These are phyloP conservation scores for Pichia pseudocactophila DNA, from an alignment of 805 yeast species.

Conservation along the genomic window DNA sequence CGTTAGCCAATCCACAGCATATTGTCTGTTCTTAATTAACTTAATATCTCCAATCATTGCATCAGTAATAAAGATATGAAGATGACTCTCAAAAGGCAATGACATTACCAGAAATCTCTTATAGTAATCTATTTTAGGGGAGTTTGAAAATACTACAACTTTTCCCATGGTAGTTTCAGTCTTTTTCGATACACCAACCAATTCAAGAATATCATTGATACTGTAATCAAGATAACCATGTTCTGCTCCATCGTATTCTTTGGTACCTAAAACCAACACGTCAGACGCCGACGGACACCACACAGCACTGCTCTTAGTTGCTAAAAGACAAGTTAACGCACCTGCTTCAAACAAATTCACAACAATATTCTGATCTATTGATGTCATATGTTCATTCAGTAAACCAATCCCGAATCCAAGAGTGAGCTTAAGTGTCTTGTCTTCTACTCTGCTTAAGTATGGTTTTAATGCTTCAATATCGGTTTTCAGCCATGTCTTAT, in stretches of 20 bases:
- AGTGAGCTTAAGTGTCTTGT: slow-evolving; percentile 35
- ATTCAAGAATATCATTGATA: slow-evolving; percentile 53
- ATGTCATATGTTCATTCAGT: slow-evolving; percentile 48
- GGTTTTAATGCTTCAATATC: slow-evolving; percentile 33
- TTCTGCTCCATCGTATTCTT: slow-evolving; percentile 61
- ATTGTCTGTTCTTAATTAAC: slow-evolving; percentile 61
- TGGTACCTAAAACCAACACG: slow-evolving; percentile 65
- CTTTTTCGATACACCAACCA: slow-evolving; percentile 41
- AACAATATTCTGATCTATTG: slow-evolving; percentile 45
- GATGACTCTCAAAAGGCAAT: slow-evolving; percentile 74
- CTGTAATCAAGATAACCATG: slow-evolving; percentile 64
- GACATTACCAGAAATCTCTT: slow-evolving; percentile 64
- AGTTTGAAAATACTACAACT: slow-evolving; percentile 49
- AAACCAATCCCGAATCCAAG: slow-evolving; percentile 57
- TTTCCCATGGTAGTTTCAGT: slow-evolving; percentile 28
- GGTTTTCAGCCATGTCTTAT: slow-evolving; percentile 31
- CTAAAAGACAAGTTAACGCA: slow-evolving; percentile 47
- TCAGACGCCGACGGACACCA: slow-evolving; percentile 43
- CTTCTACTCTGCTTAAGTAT: slow-evolving; percentile 37
- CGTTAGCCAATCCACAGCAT: slow-evolving; percentile 86
- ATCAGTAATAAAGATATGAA: slow-evolving; percentile 54
- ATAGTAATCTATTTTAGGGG: slow-evolving; percentile 52
- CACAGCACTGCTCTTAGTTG: slow-evolving; percentile 47
- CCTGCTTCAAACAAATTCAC: slow-evolving; percentile 43
- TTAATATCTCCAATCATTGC: slow-evolving; percentile 64